These are phyloP conservation scores for Brassica incana DNA, from an alignment of 345 rosid genomes.

Conservation along the genomic window DNA sequence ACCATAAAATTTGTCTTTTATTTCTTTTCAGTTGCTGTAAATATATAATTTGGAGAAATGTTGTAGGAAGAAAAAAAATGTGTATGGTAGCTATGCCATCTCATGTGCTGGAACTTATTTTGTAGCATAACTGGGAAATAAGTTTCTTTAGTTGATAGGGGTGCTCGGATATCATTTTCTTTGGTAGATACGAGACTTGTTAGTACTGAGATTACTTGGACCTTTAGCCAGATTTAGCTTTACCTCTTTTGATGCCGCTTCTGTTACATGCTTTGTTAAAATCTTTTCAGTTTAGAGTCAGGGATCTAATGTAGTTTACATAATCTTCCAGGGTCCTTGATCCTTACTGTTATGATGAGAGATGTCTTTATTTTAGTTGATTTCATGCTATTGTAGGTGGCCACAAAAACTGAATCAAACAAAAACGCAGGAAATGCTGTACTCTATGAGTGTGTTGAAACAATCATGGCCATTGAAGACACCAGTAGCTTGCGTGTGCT, in stretches of 20 bases:
- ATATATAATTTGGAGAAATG: neutral
- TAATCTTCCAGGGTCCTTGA: conserved; percentile 18
- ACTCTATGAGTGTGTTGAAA: conserved; percentile 94
- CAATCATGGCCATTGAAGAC: conserved; percentile 98
- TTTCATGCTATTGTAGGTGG: conserved; percentile 62
- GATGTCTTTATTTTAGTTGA: conserved; percentile 24
- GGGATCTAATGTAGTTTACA: conserved; percentile 16
- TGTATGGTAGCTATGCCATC: conserved; percentile 3
- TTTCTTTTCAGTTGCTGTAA: neutral
- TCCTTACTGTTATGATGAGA: conserved; percentile 7
- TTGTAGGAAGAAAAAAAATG: neutral
- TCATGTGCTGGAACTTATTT: conserved; percentile 12
- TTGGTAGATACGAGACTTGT: conserved; percentile 12
- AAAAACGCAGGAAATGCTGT: conserved; percentile 99
- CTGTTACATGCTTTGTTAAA: conserved; percentile 21
- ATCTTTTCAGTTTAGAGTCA: conserved; percentile 10
- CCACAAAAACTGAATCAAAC: conserved; percentile 96
- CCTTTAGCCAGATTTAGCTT: neutral
- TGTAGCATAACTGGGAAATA: conserved; percentile 4
- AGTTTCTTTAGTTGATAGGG: conserved; percentile 1
- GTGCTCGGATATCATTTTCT: conserved; percentile 11
- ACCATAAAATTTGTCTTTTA: neutral
- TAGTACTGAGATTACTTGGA: neutral
- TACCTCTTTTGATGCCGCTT: conserved; percentile 19
- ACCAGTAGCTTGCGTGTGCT: conserved; percentile 95